These are phyloP conservation scores for Paraconiothyrium brasiliense DNA, from an alignment of 2,329 filamentous ascomycete species.

Conservation along the genomic window DNA sequence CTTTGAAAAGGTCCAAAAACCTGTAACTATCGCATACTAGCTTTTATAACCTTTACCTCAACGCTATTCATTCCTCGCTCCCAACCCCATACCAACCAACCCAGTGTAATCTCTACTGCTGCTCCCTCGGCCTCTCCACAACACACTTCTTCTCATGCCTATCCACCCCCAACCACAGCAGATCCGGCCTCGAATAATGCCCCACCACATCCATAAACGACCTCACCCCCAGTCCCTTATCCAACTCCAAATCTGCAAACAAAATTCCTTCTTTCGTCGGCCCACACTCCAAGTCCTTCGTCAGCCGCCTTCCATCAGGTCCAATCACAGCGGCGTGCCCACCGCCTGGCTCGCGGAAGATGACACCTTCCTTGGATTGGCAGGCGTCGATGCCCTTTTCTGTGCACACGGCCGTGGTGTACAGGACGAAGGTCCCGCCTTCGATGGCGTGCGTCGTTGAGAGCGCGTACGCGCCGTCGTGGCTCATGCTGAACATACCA, in stretches of 20 bases:
- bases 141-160: slow-evolving; percentile 42
- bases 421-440: slow-evolving; percentile 64
- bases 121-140: slow-evolving; percentile 21
- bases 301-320: slow-evolving; percentile 61
- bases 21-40: too few relatives aligned
- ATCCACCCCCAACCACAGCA: slow-evolving; percentile 61
- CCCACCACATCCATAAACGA: slow-evolving; percentile 59
- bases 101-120: background rate
- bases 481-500: slow-evolving; percentile 49
- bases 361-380: slow-evolving; percentile 51
- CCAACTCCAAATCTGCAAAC: slow-evolving; percentile 62
- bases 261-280: slow-evolving; percentile 56
- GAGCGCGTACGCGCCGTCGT: slow-evolving; percentile 40
- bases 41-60: too few relatives aligned
- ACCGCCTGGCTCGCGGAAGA: slow-evolving; percentile 55
- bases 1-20: too few relatives aligned
- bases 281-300: slow-evolving; percentile 49
- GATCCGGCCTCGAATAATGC: slow-evolving; percentile 62
- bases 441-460: slow-evolving; percentile 68
- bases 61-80: too few relatives aligned
- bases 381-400: slow-evolving; percentile 56
- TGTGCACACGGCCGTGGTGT: slow-evolving; percentile 60
- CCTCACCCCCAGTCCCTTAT: slow-evolving; percentile 52
- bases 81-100: background rate
- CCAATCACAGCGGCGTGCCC: slow-evolving; percentile 63